These are phyloP conservation scores for Sclerotinia nivalis DNA, from an alignment of 2,329 filamentous ascomycete species.

Conservation along the genomic window DNA sequence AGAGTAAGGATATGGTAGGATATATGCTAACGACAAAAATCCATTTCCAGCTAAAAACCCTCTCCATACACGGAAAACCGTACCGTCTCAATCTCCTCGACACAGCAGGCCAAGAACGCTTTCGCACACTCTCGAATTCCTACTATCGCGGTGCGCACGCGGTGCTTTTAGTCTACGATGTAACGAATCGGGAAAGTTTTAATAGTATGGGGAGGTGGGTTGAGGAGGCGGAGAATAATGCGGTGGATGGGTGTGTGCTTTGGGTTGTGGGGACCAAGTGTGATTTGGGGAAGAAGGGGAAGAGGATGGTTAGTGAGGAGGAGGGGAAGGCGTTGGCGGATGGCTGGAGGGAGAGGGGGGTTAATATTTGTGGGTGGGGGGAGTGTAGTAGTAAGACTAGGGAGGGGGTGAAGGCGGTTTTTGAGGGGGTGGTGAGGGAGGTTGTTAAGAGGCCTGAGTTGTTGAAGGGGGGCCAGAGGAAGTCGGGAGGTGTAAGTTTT, in stretches of 20 bases:
- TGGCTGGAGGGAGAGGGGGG: constrained; percentile 42
- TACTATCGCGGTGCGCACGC: constrained; percentile 97
- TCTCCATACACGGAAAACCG: constrained; percentile 53
- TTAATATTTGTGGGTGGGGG: constrained; percentile 48
- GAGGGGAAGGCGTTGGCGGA: constrained; percentile 51
- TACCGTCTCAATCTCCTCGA: constrained; percentile 63
- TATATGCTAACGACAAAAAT: not conserved
- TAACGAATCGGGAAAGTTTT: constrained; percentile 63
- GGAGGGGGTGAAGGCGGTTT: constrained; percentile 53
- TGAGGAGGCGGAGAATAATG: constrained; percentile 53
- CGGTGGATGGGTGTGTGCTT: constrained; percentile 50
- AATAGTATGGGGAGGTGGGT: constrained; percentile 56
- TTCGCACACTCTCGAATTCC: constrained; percentile 88
- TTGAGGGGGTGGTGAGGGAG: constrained; percentile 53
- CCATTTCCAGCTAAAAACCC: constrained; percentile 51
- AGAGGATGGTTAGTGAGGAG: constrained; percentile 49
- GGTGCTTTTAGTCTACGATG: constrained; percentile 93
- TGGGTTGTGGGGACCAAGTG: constrained; percentile 56
- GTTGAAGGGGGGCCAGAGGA: constrained; percentile 40
- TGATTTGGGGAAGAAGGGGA: constrained; percentile 46
- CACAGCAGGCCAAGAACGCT: constrained; percentile 94
- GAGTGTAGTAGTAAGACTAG: constrained; percentile 57
- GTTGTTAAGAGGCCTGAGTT: constrained; percentile 51
- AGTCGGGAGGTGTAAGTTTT: constrained; percentile 31
- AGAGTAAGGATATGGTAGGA: not conserved